Percentiles rank a stretch among this genome's conserved stretches.
These are phyloP conservation scores for Erysimum cheiri DNA, from an alignment of 441 rosid genomes.

Conservation along the genomic window DNA sequence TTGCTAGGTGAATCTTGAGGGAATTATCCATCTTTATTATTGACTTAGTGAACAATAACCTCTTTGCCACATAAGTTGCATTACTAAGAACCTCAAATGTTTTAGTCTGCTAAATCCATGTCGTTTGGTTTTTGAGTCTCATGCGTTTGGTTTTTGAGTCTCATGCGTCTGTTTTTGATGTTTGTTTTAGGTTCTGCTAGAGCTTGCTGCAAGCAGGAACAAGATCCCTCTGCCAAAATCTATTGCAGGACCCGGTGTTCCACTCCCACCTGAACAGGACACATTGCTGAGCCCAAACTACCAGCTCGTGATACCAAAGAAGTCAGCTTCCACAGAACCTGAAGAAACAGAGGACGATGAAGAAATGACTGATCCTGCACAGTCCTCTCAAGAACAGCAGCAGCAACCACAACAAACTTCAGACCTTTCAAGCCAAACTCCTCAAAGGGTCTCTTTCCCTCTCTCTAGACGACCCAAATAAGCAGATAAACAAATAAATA, in stretches of 20 bases:
- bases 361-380: constrained; percentile 57
- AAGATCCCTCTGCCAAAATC: constrained; percentile 85
- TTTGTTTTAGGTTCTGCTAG: constrained; percentile 62
- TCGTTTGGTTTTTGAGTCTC: no score
- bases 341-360: constrained; percentile 89
- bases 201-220: constrained; percentile 82
- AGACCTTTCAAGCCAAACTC: constrained; percentile 52
- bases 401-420: constrained; percentile 43
- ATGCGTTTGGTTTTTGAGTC: background rate
- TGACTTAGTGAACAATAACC: background rate
- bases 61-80: background rate
- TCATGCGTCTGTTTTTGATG: background rate
- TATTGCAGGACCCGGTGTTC: constrained; percentile 65
- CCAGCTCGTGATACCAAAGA: constrained; percentile 73
- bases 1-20: background rate
- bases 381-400: constrained; percentile 59
- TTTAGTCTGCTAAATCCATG: background rate
- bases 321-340: constrained; percentile 55
- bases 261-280: constrained; percentile 88
- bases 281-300: constrained; percentile 78
- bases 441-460: constrained; percentile 83
- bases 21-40: background rate
- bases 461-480: constrained; percentile 59
- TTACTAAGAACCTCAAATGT: background rate
- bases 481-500: background rate